A percentile compares a stretch with the other conserved stretches of the same genome.
phyloP scores from a whole-genome alignment of 164 flowering plant species.

The Sextonia rubra region DNA sequence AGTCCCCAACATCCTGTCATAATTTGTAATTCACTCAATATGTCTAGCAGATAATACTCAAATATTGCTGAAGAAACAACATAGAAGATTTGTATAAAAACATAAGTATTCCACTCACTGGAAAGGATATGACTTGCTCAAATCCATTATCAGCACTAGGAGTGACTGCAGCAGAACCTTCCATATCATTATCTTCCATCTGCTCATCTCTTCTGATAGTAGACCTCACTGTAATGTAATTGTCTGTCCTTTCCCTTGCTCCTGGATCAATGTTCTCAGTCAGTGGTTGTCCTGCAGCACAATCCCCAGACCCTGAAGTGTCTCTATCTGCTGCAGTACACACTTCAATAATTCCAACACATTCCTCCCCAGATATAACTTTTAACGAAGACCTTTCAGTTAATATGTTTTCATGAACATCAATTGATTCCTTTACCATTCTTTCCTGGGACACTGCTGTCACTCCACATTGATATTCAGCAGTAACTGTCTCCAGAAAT shows the following conservation, averaged over 20 bases:
- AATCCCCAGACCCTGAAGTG: slow-evolving; percentile 72
- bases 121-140: not conserved
- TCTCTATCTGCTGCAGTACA: slow-evolving; percentile 73
- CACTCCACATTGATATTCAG: slow-evolving; percentile 47
- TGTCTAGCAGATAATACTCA: not conserved
- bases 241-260: slow-evolving; percentile 35
- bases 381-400: slow-evolving; percentile 56
- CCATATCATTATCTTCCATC: slow-evolving; percentile 11
- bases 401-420: slow-evolving; percentile 29
- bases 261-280: slow-evolving; percentile 42
- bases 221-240: slow-evolving; percentile 31
- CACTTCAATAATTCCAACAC: slow-evolving; percentile 59
- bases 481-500: slow-evolving; percentile 54
- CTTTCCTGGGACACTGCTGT: slow-evolving; percentile 46
- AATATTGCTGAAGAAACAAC: not conserved
- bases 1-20: slow-evolving; percentile 2
- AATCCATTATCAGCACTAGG: not conserved
- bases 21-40: not conserved
- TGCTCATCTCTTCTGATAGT: slow-evolving; percentile 31
- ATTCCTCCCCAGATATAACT: slow-evolving; percentile 60
- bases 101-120: not conserved
- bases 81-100: not conserved
- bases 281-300: slow-evolving; percentile 67
- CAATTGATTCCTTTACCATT: slow-evolving; percentile 42
- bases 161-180: slow-evolving; percentile 21